Evolutionary conservation across 2,329 filamentous ascomycete genomes (phyloP).

Genomic region (Pestalotiopsis sp.): DNA sequence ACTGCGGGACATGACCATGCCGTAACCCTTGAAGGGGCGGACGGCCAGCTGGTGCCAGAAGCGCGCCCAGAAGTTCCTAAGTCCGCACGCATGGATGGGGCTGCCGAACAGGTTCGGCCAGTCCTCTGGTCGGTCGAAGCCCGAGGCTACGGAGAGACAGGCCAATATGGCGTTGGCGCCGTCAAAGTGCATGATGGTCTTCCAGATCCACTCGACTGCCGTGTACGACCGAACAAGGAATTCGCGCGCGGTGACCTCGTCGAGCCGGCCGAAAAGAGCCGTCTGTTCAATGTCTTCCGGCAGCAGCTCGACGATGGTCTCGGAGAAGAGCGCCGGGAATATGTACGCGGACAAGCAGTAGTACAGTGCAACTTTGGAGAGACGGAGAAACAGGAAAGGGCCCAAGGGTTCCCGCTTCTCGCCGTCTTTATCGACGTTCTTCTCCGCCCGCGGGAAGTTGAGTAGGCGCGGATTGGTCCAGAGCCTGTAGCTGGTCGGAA

Average conservation of each 20-base stretch:
- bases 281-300: constrained; percentile 7
- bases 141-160: neutral
- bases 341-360: neutral
- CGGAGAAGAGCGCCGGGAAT: neutral
- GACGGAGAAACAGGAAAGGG: neutral
- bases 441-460: neutral
- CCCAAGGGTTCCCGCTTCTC: neutral
- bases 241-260: constrained; percentile 7
- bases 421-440: neutral
- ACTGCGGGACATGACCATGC: neutral
- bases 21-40: constrained; percentile 4
- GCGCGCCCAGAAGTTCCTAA: constrained; percentile 16
- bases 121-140: neutral
- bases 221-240: constrained; percentile 2
- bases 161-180: constrained; percentile 13
- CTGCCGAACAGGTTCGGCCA: neutral
- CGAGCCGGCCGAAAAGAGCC: neutral
- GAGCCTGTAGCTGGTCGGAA: neutral
- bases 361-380: constrained; percentile 1
- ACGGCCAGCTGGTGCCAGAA: constrained; percentile 12
- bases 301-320: constrained; percentile 8
- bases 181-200: constrained; percentile 15
- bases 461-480: neutral
- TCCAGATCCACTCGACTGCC: constrained; percentile 14
- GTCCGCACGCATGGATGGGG: constrained; percentile 6